These are phyloP conservation scores for Aspergillus carlsbadensis DNA, from an alignment of 495 filamentous ascomycete species.

Conservation along the genomic window DNA sequence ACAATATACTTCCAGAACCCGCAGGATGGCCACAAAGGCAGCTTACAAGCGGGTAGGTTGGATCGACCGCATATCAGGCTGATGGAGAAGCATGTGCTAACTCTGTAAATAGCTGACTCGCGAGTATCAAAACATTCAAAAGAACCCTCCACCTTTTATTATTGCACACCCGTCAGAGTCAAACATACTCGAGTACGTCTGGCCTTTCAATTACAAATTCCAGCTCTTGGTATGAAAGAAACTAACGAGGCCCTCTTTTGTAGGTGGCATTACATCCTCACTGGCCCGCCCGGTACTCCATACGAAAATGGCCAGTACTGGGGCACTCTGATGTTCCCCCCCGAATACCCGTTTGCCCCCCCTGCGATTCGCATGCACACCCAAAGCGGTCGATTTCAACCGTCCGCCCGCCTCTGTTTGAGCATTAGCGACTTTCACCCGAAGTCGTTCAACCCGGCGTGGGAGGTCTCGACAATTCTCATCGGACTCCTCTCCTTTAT, in stretches of 20 bases:
- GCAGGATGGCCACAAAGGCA: slow-evolving; percentile 73
- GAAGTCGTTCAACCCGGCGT: slow-evolving; percentile 97
- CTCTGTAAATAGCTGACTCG: slow-evolving; percentile 68
- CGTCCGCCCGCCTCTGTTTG: slow-evolving; percentile 86
- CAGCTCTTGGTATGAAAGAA: too few species aligned
- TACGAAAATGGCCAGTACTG: slow-evolving; percentile 97
- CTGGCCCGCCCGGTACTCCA: slow-evolving; percentile 89
- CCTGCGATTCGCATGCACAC: slow-evolving; percentile 99
- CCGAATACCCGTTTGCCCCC: slow-evolving; percentile 95
- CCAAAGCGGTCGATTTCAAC: slow-evolving; percentile 91
- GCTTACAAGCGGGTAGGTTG: slow-evolving; percentile 75
- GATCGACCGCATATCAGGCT: not conserved
- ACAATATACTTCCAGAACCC: not conserved
- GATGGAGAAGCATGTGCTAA: slow-evolving; percentile 11
- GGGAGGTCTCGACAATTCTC: slow-evolving; percentile 95
- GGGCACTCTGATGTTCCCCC: slow-evolving; percentile 93
- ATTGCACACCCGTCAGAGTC: slow-evolving; percentile 88
- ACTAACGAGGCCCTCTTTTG: slow-evolving; percentile 7
- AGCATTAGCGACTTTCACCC: slow-evolving; percentile 97
- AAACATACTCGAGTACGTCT: slow-evolving; percentile 83
- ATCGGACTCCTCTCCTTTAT: slow-evolving; percentile 95
- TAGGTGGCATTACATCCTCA: slow-evolving; percentile 98
- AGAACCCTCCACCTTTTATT: slow-evolving; percentile 92
- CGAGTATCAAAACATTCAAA: slow-evolving; percentile 89
- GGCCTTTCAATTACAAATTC: not conserved